Evolutionary conservation across 139 green algal genomes (phyloP).

Genomic region (Chloropicon primus): DNA sequence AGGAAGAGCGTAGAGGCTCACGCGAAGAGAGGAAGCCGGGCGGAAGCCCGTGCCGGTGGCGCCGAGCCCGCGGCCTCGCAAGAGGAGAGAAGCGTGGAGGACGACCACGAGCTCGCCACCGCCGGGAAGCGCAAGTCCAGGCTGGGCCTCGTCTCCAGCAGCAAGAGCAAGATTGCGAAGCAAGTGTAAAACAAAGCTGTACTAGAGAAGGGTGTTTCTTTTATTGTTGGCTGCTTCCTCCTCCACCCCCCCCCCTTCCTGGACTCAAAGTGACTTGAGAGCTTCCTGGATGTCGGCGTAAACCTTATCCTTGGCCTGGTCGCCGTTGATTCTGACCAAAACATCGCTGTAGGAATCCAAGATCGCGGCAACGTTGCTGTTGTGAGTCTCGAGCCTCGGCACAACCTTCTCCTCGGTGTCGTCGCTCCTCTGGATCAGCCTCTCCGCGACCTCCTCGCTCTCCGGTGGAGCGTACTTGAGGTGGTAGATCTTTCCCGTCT

Average conservation of each 20-base stretch:
- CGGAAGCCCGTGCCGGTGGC: neutral
- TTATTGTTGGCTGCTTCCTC: too few relatives aligned
- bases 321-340: slow-evolving; percentile 18
- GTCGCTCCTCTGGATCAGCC: slow-evolving; percentile 60
- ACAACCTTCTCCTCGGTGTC: slow-evolving; percentile 86
- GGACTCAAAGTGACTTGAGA: neutral
- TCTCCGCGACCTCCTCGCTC: slow-evolving; percentile 37
- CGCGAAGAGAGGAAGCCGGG: neutral
- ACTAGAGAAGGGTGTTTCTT: too few relatives aligned
- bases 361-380: slow-evolving; percentile 14
- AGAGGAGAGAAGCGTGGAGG: neutral
- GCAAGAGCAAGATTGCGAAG: neutral
- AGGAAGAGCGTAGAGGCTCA: slow-evolving; percentile 1
- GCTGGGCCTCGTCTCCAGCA: neutral
- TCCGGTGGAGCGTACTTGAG: slow-evolving; percentile 49
- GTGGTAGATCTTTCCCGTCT: slow-evolving; percentile 88
- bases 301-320: slow-evolving; percentile 14
- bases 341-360: slow-evolving; percentile 13
- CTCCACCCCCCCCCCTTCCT: too few relatives aligned
- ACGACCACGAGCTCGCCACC: neutral
- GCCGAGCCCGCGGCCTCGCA: neutral
- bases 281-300: slow-evolving; percentile 20
- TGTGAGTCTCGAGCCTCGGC: slow-evolving; percentile 21
- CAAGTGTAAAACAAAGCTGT: too few relatives aligned
- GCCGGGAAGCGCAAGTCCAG: neutral